Base-by-base conservation (phyloP, 1,139 yeast genomes). In the Scheffersomyces cryptocercus region DNA sequence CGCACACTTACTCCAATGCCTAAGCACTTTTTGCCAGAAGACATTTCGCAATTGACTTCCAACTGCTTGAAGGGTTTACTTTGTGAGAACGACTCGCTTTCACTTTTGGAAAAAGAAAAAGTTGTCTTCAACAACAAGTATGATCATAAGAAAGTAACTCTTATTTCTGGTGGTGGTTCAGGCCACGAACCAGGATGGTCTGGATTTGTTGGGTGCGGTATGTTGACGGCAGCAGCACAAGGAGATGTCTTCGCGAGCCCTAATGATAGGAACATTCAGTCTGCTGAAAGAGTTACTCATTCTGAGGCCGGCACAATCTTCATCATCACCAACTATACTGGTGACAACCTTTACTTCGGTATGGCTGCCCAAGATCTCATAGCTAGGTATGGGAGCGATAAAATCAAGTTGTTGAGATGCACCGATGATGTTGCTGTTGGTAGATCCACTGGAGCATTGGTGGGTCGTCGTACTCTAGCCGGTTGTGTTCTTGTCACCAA, bases 401-500 rank as follows among this genome's bases (percentile, higher is more conserved):
- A 61, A 35, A 53, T 61, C 39, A 47, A 46, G 16, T 37, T 61
- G 24, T 52, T 61, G 37, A 49, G 60, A 42, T 57, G 72, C 12
- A 67, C 78, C 2, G 80, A 75, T 50, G 75, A 73, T 50, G 81
- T 75, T 3, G 70, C 81, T 1, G 77, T 77, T 38, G 74, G 77
- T 11, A 62, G 74, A 46, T 62, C 66, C 28, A 59, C 68, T 44
- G 73, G 74, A 38, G 67, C 67, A 10, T 55, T 75, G 44, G 80
- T 77, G 20, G 82, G 82, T 4, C 67, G 82, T 44, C 62, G 82
- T 48, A 77, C 80, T 3, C 59, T 77, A 41, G 75, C 79, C 9
- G 82, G 80, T 5, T 68, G 70, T 28, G 71, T 73, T 2, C 47
- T 75, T 24, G 66, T 75, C 41, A 67, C 67, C 49, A 77, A 77